Evolutionary conservation across 73 alveolate genomes (phyloP).

Genomic region (Breviolum minutum): DNA sequence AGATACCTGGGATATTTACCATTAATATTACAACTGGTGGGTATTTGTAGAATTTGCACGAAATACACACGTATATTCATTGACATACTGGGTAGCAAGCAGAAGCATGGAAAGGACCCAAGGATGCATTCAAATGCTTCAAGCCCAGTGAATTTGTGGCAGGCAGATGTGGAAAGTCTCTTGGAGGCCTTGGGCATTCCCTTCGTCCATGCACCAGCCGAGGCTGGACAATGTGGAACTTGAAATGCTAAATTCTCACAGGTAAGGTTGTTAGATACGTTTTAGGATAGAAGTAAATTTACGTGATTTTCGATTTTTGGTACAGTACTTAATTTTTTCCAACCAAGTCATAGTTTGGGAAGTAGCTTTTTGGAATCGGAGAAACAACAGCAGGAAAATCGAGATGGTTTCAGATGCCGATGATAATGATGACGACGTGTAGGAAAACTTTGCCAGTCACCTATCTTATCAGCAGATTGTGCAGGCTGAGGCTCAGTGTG

Average conservation of each 20-base stretch:
- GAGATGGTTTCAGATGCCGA: background rate
- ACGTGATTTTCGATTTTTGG: background rate
- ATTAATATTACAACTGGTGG: no score
- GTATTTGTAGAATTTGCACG: no score
- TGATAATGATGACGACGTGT: background rate
- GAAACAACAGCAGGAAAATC: background rate
- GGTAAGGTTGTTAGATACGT: background rate
- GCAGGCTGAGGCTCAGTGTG: constrained; percentile 91
- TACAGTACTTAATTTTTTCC: background rate
- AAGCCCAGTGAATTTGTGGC: no score
- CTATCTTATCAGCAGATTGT: background rate
- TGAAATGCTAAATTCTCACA: constrained; percentile 73
- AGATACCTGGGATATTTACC: no score
- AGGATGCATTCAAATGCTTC: no score
- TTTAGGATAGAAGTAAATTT: no score
- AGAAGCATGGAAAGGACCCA: no score
- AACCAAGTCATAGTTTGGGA: background rate
- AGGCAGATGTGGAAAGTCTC: constrained; percentile 96
- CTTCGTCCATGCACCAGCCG: constrained; percentile 97
- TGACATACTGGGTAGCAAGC: no score
- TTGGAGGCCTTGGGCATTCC: constrained; percentile 97
- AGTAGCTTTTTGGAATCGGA: background rate
- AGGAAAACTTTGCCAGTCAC: background rate
- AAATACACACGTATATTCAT: background rate
- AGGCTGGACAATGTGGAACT: constrained; percentile 95